Evolutionary conservation across 208 protist species (phyloP), one percentile per base, ranked within the genome.

Genomic region (Crithidia expoeki): DNA sequence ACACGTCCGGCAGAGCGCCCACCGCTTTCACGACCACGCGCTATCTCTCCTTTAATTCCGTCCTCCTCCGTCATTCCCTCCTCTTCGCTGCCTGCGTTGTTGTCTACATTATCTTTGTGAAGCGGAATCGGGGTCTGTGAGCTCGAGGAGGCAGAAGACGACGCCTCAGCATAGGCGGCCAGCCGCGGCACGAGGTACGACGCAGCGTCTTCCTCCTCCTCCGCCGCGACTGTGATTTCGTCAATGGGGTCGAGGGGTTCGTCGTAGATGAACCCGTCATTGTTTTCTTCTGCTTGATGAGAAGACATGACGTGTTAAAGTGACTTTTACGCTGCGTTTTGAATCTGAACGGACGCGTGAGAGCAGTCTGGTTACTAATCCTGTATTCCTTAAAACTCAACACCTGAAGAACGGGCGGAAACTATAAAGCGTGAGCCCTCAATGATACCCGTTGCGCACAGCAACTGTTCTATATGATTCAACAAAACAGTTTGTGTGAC

Each of bases 141-240:
- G 12, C 33, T 32, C 65, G 63, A 76, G 16, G 71, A 62, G 42
- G n/a, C n/a, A n/a, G 56, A 28, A 10, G 62, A 58, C 0, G 51
- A 72, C 21, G 44, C 16, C 1, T 51, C 42, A 23, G 69, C 68
- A 59, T 80, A 85, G 10, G 79, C 51, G 30, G 84, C 81, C 2
- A 90, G 73, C 1, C 77, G 81, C 10, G 88, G 84, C 11, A 79
- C 72, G 12, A 93, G 56, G 55, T 84, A 93, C 19, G 77, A 34
- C 4, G 66, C 60, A 4, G 80, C 81, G 4, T 72, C 62, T 1
- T 49, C 59, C 23, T 70, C 80, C 5, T 75, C 66, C 0, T 58
- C 58, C 10, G 44, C 44, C 44, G 5, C 44, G 10, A 44, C 14
- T 14, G 38, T 14, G 27, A 57, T 46, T 44, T 73, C 73, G 5